Percentiles rank a stretch among this genome's conserved stretches.
Evolutionary conservation across 129 eudicot species (phyloP).

Genomic region (Flaveria brownii): DNA sequence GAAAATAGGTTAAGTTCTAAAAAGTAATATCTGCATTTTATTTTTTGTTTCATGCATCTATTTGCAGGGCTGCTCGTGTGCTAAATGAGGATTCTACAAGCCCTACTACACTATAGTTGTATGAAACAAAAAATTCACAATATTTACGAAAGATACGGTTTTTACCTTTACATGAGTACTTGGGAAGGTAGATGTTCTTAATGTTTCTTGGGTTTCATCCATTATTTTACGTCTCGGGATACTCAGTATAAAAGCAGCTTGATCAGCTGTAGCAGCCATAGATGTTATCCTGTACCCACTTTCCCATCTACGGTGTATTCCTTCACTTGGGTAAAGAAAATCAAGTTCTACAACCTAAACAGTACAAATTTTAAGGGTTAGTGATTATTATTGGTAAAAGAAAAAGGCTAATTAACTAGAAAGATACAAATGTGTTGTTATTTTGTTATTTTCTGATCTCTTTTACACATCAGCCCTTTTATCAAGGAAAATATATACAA

Average conservation of each 20-base stretch:
- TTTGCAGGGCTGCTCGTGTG: too few species aligned
- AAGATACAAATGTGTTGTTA: not conserved
- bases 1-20: too few species aligned
- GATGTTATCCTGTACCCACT: slow-evolving; percentile 48
- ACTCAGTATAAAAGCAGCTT: slow-evolving; percentile 80
- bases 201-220: slow-evolving; percentile 90
- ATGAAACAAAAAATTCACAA: too few species aligned
- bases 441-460: too few species aligned
- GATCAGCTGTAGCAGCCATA: slow-evolving; percentile 72
- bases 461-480: too few species aligned
- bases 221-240: slow-evolving; percentile 75
- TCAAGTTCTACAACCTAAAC: slow-evolving; percentile 86
- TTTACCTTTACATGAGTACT: slow-evolving; percentile 84
- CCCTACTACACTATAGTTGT: not conserved
- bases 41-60: too few species aligned
- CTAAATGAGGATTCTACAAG: too few species aligned
- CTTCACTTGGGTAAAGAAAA: slow-evolving; percentile 91
- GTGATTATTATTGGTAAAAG: not conserved
- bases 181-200: slow-evolving; percentile 87
- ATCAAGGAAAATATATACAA: too few species aligned
- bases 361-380: not conserved
- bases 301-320: slow-evolving; percentile 91
- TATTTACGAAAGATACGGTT: not conserved
- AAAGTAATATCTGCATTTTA: too few species aligned
- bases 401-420: not conserved